Evolutionary conservation across 2,329 filamentous ascomycete species (phyloP).

Genomic region (Chrysosphaeria jannelii): DNA sequence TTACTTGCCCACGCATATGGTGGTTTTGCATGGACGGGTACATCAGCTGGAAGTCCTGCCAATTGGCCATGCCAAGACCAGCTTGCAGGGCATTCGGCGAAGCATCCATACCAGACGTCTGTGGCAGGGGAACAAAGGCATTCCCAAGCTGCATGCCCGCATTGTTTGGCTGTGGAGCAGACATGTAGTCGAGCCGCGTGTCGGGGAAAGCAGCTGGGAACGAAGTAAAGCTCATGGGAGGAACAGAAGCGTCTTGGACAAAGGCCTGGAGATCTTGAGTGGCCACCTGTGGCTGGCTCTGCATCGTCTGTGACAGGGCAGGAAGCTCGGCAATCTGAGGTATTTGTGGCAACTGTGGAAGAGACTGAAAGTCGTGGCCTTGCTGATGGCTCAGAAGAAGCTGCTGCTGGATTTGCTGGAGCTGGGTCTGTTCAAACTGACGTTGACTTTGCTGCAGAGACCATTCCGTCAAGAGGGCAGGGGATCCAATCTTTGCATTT

Average conservation of each 20-base stretch:
- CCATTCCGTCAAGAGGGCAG: constrained; percentile 26
- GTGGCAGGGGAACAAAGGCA: constrained; percentile 24
- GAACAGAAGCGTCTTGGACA: constrained; percentile 20
- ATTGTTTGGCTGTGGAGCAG: constrained; percentile 11
- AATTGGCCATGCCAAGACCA: constrained; percentile 37
- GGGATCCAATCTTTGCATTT: constrained; percentile 17
- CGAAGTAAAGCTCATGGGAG: constrained; percentile 21
- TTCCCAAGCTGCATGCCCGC: constrained; percentile 29
- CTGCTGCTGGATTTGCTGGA: constrained; percentile 13
- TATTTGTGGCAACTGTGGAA: constrained; percentile 10
- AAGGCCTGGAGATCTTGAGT: constrained; percentile 16
- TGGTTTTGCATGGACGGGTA: constrained; percentile 13
- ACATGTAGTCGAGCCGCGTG: constrained; percentile 28
- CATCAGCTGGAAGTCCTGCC: constrained; percentile 44
- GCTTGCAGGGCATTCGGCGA: constrained; percentile 22
- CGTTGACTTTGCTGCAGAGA: constrained; percentile 24
- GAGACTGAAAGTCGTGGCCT: constrained; percentile 14
- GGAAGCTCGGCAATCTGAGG: too few relatives aligned
- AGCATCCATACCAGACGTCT: constrained; percentile 16
- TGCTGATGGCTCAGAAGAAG: constrained; percentile 17
- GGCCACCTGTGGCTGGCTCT: constrained; percentile 9
- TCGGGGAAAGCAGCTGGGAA: constrained; percentile 19
- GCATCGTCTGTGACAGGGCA: constrained; percentile 7
- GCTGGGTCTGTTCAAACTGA: constrained; percentile 14
- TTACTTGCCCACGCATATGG: constrained; percentile 6